These are phyloP conservation scores for Entomortierella parvispora DNA, from an alignment of 192 early-diverging fungal species.

Conservation along the genomic window DNA sequence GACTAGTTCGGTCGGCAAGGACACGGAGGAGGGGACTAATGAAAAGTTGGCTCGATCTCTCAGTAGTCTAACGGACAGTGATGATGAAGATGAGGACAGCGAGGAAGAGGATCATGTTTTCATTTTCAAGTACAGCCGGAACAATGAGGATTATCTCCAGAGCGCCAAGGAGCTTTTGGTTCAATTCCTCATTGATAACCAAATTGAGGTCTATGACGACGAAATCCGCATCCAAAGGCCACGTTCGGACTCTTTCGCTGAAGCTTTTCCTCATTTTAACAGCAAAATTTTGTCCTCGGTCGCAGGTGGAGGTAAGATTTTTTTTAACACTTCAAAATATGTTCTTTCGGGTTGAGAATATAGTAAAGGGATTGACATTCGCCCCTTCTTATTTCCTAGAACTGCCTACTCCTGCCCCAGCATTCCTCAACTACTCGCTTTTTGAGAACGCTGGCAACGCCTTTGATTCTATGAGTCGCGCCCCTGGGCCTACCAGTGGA, in stretches of 20 bases:
- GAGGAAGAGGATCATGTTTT: constrained; percentile 49
- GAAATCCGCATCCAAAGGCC: constrained; percentile 52
- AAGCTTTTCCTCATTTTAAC: constrained; percentile 80
- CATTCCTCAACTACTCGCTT: constrained; percentile 42
- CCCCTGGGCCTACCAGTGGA: not conserved
- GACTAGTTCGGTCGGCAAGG: not conserved
- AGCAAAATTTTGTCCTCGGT: constrained; percentile 72
- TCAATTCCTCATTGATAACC: constrained; percentile 38
- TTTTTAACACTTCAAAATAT: not conserved
- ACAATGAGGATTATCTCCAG: constrained; percentile 46
- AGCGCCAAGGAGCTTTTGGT: constrained; percentile 48
- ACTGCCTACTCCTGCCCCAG: constrained; percentile 8
- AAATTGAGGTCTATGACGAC: constrained; percentile 51
- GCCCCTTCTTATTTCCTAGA: not conserved
- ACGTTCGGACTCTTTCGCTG: constrained; percentile 62
- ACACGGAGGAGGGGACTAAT: not conserved
- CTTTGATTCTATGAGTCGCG: constrained; percentile 23
- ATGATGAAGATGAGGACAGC: constrained; percentile 22
- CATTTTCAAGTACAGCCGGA: constrained; percentile 52
- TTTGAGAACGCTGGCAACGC: constrained; percentile 45
- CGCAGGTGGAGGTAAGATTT: constrained; percentile 21
- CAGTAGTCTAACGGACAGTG: constrained; percentile 44
- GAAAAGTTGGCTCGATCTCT: constrained; percentile 37
- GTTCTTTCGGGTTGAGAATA: not conserved
- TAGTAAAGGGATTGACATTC: not conserved